Conservation (phyloP, 805 yeast genomes). For the Metschnikowia amazonensis region DNA sequence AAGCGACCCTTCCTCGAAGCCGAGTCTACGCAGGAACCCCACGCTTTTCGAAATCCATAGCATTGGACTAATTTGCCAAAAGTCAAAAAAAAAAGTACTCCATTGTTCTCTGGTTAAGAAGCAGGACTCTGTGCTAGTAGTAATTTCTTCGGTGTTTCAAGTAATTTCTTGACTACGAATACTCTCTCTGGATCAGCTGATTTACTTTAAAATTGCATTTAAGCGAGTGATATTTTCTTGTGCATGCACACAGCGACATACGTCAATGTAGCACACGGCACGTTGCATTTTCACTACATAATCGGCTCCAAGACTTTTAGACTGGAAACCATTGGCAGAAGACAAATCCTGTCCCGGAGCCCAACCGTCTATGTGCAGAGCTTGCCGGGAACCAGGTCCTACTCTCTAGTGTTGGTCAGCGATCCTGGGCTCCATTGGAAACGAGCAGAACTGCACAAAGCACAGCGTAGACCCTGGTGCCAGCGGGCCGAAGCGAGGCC, state of each 20-base stretch:
- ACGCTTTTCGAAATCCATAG: not conserved
- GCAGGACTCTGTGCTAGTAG: no score
- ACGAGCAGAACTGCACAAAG: not conserved
- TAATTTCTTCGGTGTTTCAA: no score
- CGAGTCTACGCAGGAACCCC: not conserved
- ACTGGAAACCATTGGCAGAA: no score
- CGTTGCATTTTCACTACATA: not conserved
- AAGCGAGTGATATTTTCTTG: not conserved
- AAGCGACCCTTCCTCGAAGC: not conserved
- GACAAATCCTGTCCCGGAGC: not conserved
- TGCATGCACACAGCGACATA: not conserved
- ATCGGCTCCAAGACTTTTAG: no score
- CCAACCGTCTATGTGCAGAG: not conserved
- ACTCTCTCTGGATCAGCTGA: not conserved
- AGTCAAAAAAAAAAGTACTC: not conserved
- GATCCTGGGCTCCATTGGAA: not conserved
- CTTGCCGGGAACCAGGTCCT: not conserved
- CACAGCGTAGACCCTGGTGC: not conserved
- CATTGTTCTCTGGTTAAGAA: not conserved
- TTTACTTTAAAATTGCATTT: not conserved
- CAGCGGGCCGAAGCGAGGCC: not conserved
- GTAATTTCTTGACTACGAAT: not conserved
- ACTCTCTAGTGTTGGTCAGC: not conserved
- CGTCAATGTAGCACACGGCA: not conserved
- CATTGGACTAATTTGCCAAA: not conserved